Percentiles rank a stretch among this genome's conserved stretches.
Conservation (phyloP, 2,329 filamentous ascomycete genomes). For the Fusarium virguliforme region DNA sequence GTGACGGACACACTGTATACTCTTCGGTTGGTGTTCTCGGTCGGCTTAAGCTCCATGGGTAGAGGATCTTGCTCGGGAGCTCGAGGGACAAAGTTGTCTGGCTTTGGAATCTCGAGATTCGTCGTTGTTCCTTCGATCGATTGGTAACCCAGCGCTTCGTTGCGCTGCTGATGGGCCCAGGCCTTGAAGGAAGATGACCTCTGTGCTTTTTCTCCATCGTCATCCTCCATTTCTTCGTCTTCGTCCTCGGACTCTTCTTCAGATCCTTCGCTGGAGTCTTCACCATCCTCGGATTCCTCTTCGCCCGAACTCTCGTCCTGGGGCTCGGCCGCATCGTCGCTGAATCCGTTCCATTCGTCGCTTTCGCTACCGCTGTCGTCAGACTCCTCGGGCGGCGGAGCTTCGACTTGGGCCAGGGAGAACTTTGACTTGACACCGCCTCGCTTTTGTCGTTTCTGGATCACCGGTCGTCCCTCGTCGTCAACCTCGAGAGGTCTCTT, state of each 20-base stretch:
- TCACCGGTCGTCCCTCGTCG: slow-evolving; percentile 83
- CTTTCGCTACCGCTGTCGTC: slow-evolving; percentile 29
- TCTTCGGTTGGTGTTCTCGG: slow-evolving; percentile 75
- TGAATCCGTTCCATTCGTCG: slow-evolving; percentile 76
- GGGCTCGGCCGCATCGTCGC: slow-evolving; percentile 60
- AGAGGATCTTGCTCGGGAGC: slow-evolving; percentile 80
- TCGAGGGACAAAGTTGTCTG: slow-evolving; percentile 76
- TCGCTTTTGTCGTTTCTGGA: slow-evolving; percentile 86
- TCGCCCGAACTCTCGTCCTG: slow-evolving; percentile 51
- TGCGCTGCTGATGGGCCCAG: slow-evolving; percentile 91
- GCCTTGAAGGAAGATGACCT: slow-evolving; percentile 84
- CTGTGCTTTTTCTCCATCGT: slow-evolving; percentile 52
- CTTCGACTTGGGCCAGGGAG: slow-evolving; percentile 62
- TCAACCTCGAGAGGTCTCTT: slow-evolving; percentile 89
- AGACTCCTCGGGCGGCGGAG: slow-evolving; percentile 57
- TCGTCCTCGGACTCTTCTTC: slow-evolving; percentile 55
- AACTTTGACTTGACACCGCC: slow-evolving; percentile 72
- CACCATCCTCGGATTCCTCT: slow-evolving; percentile 46
- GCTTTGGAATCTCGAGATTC: slow-evolving; percentile 68
- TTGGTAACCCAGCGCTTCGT: slow-evolving; percentile 82
- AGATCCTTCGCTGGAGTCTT: slow-evolving; percentile 46
- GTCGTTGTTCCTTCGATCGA: slow-evolving; percentile 62
- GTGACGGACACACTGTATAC: slow-evolving; percentile 82
- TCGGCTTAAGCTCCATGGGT: slow-evolving; percentile 76
- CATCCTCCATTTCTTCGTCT: slow-evolving; percentile 53